Conservation (phyloP, 176 grass and related monocot genomes). For the Luzula sylvatica region DNA sequence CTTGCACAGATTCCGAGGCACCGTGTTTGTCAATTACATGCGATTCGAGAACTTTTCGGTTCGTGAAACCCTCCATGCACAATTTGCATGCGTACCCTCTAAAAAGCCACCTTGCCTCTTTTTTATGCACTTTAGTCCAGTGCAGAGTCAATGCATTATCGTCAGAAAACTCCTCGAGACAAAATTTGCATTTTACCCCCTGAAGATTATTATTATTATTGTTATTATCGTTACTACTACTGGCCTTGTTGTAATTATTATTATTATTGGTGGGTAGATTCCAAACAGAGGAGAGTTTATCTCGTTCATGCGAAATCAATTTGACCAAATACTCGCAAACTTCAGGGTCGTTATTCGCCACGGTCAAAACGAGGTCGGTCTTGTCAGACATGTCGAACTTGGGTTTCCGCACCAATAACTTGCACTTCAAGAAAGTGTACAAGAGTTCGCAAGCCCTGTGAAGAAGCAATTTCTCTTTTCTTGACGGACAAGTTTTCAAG, state of each 20-base stretch:
- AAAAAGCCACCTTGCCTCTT: slow-evolving; percentile 81
- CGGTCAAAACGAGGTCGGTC: slow-evolving; percentile 45
- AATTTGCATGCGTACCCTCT: slow-evolving; percentile 94
- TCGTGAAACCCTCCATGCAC: slow-evolving; percentile 86
- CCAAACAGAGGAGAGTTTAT: slow-evolving; percentile 71
- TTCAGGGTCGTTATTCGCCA: slow-evolving; percentile 49
- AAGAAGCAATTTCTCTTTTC: slow-evolving; percentile 66
- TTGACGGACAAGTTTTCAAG: slow-evolving; percentile 64
- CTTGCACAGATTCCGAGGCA: slow-evolving; percentile 51
- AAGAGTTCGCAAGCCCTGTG: slow-evolving; percentile 88
- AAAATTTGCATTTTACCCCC: slow-evolving; percentile 73
- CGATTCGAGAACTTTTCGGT: slow-evolving; percentile 79
- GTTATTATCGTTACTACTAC: background rate
- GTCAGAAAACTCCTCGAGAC: slow-evolving; percentile 51
- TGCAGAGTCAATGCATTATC: slow-evolving; percentile 64
- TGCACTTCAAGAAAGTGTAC: slow-evolving; percentile 77
- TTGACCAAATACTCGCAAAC: slow-evolving; percentile 75
- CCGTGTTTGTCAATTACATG: slow-evolving; percentile 83
- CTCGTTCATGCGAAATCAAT: slow-evolving; percentile 72
- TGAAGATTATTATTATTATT: slow-evolving; percentile 1
- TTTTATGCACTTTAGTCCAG: slow-evolving; percentile 81
- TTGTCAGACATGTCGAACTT: slow-evolving; percentile 36
- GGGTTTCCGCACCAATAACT: slow-evolving; percentile 37
- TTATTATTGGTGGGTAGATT: slow-evolving; percentile 39
- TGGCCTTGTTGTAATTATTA: slow-evolving; percentile 5